Evolutionary conservation across 139 green algal species (phyloP).

Genomic region (Tetradesmus lagerheimii): DNA sequence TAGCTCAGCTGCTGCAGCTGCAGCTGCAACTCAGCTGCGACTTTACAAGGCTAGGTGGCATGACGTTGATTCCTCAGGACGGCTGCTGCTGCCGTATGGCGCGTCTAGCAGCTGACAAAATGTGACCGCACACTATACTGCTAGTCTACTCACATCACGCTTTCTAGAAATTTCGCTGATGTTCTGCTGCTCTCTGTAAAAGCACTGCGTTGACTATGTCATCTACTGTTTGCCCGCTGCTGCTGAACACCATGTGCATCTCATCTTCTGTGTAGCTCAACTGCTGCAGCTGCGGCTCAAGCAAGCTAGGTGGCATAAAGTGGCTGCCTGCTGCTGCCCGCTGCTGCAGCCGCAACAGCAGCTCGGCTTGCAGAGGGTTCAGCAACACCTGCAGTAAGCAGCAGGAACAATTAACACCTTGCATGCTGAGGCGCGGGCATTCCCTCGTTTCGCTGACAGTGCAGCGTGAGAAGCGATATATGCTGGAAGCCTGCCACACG

Average conservation of each 20-base stretch:
- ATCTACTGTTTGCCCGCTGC: neutral
- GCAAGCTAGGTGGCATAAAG: slow-evolving; percentile 23
- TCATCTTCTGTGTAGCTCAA: slow-evolving; percentile 1
- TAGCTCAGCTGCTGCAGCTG: slow-evolving; percentile 29
- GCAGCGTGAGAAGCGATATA: no score
- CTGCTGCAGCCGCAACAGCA: slow-evolving; percentile 2
- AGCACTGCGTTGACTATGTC: neutral
- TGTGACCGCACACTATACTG: no score
- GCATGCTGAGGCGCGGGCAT: no score
- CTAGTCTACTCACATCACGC: no score
- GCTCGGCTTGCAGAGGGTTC: neutral
- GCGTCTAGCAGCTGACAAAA: no score
- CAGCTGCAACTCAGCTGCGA: no score
- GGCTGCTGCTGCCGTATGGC: neutral
- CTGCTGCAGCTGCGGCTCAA: slow-evolving; percentile 17
- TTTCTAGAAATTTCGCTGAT: no score
- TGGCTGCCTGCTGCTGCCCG: slow-evolving; percentile 2
- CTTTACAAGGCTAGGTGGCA: slow-evolving; percentile 4
- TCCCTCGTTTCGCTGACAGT: no score
- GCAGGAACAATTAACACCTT: no score
- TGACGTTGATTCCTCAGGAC: slow-evolving; percentile 36
- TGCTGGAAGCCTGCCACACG: no score
- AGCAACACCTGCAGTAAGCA: slow-evolving; percentile 20
- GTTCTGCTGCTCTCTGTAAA: neutral
- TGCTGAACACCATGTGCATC: neutral